phyloP scores from a whole-genome alignment of 805 yeast species.

The Lipomyces mesembrius region DNA sequence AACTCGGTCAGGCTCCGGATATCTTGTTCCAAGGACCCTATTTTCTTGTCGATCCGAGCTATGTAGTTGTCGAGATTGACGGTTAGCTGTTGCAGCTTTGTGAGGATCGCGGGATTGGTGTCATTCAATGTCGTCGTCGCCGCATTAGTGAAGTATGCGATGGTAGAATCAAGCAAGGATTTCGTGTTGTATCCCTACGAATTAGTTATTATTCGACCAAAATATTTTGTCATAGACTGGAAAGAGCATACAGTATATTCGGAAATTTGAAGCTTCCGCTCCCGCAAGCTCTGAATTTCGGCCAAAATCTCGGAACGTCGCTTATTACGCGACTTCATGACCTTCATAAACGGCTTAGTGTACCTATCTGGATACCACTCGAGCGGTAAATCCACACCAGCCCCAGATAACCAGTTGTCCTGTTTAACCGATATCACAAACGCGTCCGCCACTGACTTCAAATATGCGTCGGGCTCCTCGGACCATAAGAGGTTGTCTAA shows the following conservation, averaged over 20 bases:
- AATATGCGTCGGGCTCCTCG: slow-evolving; percentile 29
- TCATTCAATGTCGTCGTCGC: not conserved
- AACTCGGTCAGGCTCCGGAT: slow-evolving; percentile 15
- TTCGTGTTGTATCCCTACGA: slow-evolving; percentile 15
- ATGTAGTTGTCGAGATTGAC: slow-evolving; percentile 12
- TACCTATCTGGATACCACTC: slow-evolving; percentile 41
- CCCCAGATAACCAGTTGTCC: slow-evolving; percentile 31
- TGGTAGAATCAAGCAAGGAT: slow-evolving; percentile 18
- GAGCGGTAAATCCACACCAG: slow-evolving; percentile 37
- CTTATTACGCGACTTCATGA: slow-evolving; percentile 12
- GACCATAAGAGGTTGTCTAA: slow-evolving; percentile 37
- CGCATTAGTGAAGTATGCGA: slow-evolving; percentile 6
- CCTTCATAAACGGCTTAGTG: slow-evolving; percentile 29
- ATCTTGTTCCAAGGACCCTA: slow-evolving; percentile 14
- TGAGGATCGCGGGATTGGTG: slow-evolving; percentile 1
- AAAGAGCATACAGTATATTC: slow-evolving; percentile 8
- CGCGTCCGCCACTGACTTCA: slow-evolving; percentile 28
- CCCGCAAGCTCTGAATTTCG: slow-evolving; percentile 6
- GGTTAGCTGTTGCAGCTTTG: slow-evolving; percentile 2
- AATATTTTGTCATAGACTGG: not conserved
- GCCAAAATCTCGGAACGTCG: not conserved
- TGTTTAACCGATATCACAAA: slow-evolving; percentile 29
- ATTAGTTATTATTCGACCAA: not conserved
- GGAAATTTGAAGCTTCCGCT: not conserved
- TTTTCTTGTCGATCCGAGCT: slow-evolving; percentile 18